These are phyloP conservation scores for Croton setiger DNA, from an alignment of 441 rosid species.

Conservation along the genomic window DNA sequence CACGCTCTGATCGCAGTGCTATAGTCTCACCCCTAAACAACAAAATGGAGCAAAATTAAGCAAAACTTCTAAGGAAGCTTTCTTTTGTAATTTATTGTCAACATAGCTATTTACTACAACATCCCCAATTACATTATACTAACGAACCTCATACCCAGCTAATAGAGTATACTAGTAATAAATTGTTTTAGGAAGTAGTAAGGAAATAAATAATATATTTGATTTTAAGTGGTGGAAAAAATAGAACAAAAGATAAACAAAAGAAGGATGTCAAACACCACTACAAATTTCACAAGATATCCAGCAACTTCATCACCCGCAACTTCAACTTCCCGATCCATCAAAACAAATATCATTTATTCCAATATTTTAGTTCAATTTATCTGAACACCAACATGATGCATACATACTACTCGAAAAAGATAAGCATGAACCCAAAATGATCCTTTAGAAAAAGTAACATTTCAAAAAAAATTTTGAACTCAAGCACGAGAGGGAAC, in stretches of 20 bases:
- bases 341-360: no score
- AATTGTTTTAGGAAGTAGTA: not conserved
- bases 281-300: not conserved
- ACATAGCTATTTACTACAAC: not conserved
- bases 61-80: not conserved
- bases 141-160: not conserved
- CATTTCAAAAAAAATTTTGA: not conserved
- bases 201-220: not conserved
- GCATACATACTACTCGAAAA: not conserved
- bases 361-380: no score
- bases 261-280: not conserved
- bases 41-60: not conserved
- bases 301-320: not conserved
- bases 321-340: not conserved
- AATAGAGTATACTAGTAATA: not conserved
- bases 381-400: not conserved
- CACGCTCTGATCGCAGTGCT: constrained; percentile 67
- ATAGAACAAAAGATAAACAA: not conserved
- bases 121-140: not conserved
- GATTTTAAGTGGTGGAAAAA: not conserved
- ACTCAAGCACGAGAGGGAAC: no score
- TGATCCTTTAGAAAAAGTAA: not conserved
- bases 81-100: not conserved
- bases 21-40: constrained; percentile 63
- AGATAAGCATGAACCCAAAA: not conserved